phyloP scores from a whole-genome alignment of 257 asterid species.

The Paulownia fortunei region DNA sequence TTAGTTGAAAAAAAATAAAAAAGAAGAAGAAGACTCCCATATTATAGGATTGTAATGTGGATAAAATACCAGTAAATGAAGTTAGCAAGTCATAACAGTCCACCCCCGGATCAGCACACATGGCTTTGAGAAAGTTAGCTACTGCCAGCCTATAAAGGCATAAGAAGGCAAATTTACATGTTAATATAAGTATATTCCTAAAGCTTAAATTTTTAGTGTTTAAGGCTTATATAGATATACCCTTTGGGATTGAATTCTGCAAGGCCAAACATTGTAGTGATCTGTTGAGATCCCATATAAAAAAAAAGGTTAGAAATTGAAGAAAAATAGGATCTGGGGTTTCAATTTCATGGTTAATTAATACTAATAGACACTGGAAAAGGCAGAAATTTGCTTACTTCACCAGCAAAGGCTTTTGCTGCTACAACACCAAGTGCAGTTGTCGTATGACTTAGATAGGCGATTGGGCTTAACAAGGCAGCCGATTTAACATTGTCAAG shows the following conservation, averaged over 20 bases:
- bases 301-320: background rate
- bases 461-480: conserved; percentile 70
- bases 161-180: background rate
- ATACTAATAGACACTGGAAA: background rate
- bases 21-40: background rate
- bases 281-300: conserved; percentile 38
- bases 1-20: background rate
- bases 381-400: conserved; percentile 41
- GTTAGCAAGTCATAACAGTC: conserved; percentile 53
- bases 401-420: conserved; percentile 62
- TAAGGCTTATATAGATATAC: conserved; percentile 29
- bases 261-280: conserved; percentile 45
- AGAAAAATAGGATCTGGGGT: too few relatives aligned
- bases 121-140: conserved; percentile 24
- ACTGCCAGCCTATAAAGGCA: conserved; percentile 37
- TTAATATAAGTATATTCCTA: background rate
- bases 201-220: background rate
- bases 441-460: conserved; percentile 59
- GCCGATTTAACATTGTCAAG: conserved; percentile 67
- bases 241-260: conserved; percentile 62
- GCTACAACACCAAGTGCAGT: conserved; percentile 50
- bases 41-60: too few relatives aligned
- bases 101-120: conserved; percentile 42
- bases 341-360: too few relatives aligned
- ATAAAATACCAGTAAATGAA: conserved; percentile 58